These are phyloP conservation scores for Podospora bellae-mahoneyi DNA, from an alignment of 495 filamentous ascomycete species.

Conservation along the genomic window DNA sequence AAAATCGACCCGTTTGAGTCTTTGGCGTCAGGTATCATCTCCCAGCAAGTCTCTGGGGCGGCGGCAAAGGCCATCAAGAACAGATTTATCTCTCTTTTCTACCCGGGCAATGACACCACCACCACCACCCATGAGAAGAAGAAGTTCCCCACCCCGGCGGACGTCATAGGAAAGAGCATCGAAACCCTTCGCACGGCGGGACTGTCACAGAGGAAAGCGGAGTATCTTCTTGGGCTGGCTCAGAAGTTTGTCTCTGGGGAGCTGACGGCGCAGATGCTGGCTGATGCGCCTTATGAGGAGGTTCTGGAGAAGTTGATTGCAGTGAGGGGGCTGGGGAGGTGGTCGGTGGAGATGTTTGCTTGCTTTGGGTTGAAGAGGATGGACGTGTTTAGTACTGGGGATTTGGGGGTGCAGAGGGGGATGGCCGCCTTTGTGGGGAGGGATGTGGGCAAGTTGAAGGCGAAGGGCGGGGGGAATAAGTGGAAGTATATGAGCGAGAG, in stretches of 20 bases:
- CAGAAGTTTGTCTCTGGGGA: constrained; percentile 74
- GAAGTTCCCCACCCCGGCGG: constrained; percentile 70
- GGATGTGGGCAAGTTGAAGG: constrained; percentile 80
- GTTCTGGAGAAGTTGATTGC: constrained; percentile 76
- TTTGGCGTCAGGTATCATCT: constrained; percentile 81
- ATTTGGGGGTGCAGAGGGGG: constrained; percentile 91
- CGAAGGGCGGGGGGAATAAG: constrained; percentile 66
- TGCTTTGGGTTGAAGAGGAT: constrained; percentile 86
- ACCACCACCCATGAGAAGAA: not conserved
- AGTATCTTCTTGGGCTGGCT: constrained; percentile 84
- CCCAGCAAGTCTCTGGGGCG: constrained; percentile 91
- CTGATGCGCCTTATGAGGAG: constrained; percentile 78
- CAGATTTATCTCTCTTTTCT: constrained; percentile 80
- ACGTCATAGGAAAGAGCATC: constrained; percentile 60
- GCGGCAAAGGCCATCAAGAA: constrained; percentile 83
- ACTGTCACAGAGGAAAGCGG: constrained; percentile 86
- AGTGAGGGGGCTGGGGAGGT: constrained; percentile 80
- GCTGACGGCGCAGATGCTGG: constrained; percentile 69
- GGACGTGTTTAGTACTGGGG: constrained; percentile 90
- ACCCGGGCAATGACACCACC: constrained; percentile 27
- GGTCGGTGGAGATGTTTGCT: constrained; percentile 98
- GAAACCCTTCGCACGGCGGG: constrained; percentile 74
- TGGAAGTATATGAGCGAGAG: constrained; percentile 96
- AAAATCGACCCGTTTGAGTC: constrained; percentile 82
- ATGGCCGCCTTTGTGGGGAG: constrained; percentile 84